A percentile compares a stretch with the other conserved stretches of the same genome.
These are phyloP conservation scores for Epichloe aotearoae DNA, from an alignment of 2,329 filamentous ascomycete genomes.

Conservation along the genomic window DNA sequence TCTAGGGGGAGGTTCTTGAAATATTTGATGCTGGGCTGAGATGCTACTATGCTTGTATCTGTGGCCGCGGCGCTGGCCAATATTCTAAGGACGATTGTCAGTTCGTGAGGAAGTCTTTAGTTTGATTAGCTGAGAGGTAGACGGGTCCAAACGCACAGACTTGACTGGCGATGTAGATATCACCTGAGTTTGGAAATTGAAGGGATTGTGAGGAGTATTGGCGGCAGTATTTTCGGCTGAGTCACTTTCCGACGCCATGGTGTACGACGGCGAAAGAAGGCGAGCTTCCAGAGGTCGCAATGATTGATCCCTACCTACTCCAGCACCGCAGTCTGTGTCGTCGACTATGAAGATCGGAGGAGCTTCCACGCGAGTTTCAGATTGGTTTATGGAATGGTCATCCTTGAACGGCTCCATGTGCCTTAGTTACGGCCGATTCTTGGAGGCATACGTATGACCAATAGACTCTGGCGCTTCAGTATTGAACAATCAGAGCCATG, in stretches of 20 bases:
- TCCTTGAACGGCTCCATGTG: constrained; percentile 7
- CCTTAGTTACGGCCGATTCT: neutral
- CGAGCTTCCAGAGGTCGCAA: neutral
- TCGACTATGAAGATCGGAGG: constrained; percentile 9
- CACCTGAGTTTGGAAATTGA: constrained; percentile 85
- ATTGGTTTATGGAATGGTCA: neutral
- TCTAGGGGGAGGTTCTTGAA: constrained; percentile 77
- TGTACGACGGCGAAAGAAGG: constrained; percentile 7
- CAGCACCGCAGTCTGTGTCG: constrained; percentile 9
- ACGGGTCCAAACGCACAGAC: constrained; percentile 40
- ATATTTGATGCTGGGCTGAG: constrained; percentile 79
- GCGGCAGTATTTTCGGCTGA: neutral
- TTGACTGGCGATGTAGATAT: constrained; percentile 66
- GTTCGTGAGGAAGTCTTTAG: neutral
- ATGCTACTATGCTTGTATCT: constrained; percentile 97
- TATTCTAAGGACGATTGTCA: constrained; percentile 40
- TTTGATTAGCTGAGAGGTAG: constrained; percentile 1
- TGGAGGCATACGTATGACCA: neutral
- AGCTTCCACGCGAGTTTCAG: neutral
- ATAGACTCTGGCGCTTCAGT: neutral
- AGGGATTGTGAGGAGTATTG: constrained; percentile 46
- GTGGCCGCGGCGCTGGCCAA: constrained; percentile 86
- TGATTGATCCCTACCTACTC: neutral
- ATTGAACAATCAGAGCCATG: neutral
- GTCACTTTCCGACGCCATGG: constrained; percentile 5